Percentiles rank a stretch among this genome's conserved stretches.
phyloP scores from a whole-genome alignment of 2,329 filamentous ascomycete species.

The Penicillium verrucosum region DNA sequence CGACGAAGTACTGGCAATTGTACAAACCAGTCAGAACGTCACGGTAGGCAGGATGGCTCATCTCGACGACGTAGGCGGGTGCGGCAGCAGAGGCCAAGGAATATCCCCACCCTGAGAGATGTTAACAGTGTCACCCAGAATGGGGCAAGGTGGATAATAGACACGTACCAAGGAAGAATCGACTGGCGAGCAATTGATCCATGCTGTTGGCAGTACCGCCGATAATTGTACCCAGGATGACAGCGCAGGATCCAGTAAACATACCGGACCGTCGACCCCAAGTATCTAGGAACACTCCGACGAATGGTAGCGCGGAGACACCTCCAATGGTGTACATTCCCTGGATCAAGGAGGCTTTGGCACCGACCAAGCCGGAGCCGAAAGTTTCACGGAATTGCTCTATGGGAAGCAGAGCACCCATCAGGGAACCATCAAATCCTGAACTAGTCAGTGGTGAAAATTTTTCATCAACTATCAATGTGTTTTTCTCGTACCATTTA shows the following conservation, averaged over 20 bases:
- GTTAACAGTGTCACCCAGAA: not conserved
- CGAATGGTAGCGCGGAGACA: slow-evolving; percentile 31
- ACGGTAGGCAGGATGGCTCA: slow-evolving; percentile 61
- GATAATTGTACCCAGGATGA: slow-evolving; percentile 42
- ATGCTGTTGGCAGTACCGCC: slow-evolving; percentile 45
- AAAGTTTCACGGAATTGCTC: slow-evolving; percentile 7
- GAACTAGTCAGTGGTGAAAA: not conserved
- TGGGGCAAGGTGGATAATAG: not conserved
- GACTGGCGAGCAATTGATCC: slow-evolving; percentile 53
- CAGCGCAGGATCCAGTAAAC: slow-evolving; percentile 33
- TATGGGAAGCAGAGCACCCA: slow-evolving; percentile 13
- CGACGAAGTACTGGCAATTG: slow-evolving; percentile 51
- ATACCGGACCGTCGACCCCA: slow-evolving; percentile 48
- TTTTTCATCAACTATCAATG: not conserved
- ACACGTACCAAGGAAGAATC: slow-evolving; percentile 48
- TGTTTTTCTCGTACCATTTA: slow-evolving; percentile 2
- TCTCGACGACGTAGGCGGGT: slow-evolving; percentile 62
- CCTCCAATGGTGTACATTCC: slow-evolving; percentile 14
- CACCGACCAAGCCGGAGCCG: slow-evolving; percentile 3
- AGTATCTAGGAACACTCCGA: slow-evolving; percentile 46
- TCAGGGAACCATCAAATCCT: slow-evolving; percentile 13
- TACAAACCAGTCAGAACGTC: slow-evolving; percentile 60
- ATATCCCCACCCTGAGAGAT: slow-evolving; percentile 50
- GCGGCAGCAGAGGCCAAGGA: slow-evolving; percentile 59
- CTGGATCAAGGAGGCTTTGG: slow-evolving; percentile 8